Conservation (phyloP, 768 basidiomycete species). For the Macrolepiota fuliginosa region DNA sequence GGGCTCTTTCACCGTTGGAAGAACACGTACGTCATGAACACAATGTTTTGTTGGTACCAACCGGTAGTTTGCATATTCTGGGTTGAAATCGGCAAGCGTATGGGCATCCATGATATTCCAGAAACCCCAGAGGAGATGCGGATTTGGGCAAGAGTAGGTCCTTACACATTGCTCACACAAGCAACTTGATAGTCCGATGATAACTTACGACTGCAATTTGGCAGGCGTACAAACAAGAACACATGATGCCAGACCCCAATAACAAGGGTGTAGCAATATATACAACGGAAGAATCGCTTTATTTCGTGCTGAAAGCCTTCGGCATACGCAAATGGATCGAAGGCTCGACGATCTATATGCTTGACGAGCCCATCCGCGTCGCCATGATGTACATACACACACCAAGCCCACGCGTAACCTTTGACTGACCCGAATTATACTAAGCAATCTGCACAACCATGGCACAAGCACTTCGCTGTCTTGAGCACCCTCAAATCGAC, state of each 20-base stretch:
- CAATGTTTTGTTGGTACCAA: not conserved
- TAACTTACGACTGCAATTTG: not conserved
- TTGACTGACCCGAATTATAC: not conserved
- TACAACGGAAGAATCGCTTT: conserved; percentile 41
- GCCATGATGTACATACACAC: conserved; percentile 45
- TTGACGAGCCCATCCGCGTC: conserved; percentile 43
- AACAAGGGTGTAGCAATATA: conserved; percentile 37
- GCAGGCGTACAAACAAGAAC: conserved; percentile 38
- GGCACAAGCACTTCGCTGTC: conserved; percentile 28
- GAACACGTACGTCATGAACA: conserved; percentile 3
- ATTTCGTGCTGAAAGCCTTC: conserved; percentile 32
- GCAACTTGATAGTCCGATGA: not conserved
- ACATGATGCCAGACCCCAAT: conserved; percentile 40
- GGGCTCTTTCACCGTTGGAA: conserved; percentile 38
- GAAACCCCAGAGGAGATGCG: conserved; percentile 32
- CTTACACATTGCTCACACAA: not conserved
- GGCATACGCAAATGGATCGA: conserved; percentile 35
- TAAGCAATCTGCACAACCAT: conserved; percentile 38
- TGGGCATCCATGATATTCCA: conserved; percentile 48
- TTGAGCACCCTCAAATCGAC: conserved; percentile 19
- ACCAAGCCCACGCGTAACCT: not conserved
- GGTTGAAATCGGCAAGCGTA: conserved; percentile 42
- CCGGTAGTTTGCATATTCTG: conserved; percentile 33
- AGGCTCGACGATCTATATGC: conserved; percentile 30
- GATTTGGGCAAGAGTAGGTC: conserved; percentile 37